Base-by-base conservation (phyloP, 257 asterid genomes). In the Parsonsia alboflavescens region DNA sequence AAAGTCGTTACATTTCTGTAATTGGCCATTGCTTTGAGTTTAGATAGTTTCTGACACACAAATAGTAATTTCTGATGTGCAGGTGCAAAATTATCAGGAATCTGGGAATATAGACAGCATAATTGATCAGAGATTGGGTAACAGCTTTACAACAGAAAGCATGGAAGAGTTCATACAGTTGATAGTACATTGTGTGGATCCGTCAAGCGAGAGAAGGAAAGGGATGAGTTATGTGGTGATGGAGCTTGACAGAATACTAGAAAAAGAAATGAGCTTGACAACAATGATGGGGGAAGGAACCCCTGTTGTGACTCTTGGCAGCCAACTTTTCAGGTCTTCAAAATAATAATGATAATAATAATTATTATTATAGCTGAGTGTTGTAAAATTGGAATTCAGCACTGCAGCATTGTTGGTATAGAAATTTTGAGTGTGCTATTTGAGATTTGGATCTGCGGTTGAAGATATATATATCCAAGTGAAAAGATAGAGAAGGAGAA, bases 231-330 rank as follows among this genome's bases (percentile, higher is more conserved):
- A 85, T 58, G 93, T 88, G 78, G 97, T 87, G 54, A 71, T 73
- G n/a, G 97, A 92, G 80, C 84, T 92, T 1, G 96, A 92, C 70
- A 88, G 97, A 16, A 88, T 92, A 76, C 93, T 90, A 2, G 96
- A 92, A 81, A 89, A 92, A 82, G 96, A 90, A 85, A 90, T 86
- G 97, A 89, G 91, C 87, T 80, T 90, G 87, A 92, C 97, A 49
- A 90, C 96, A 17, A 89, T 92, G 76, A 87, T 90, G 97, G 97
- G 96, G 77, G 97, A 86, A 86, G 97, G 96, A 70, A 89, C 96
- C 79, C 97, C 97, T 4, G 93, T 85, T 72, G 97, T 92, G 76
- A 88, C 84, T 21, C 90, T 89, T 26, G 97, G 97, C 77, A 92
- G 97, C 87, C 96, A 92, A 82, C 97, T 90, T 80, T 92, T 92